Evolutionary conservation across 2,329 filamentous ascomycete species (phyloP).

Genomic region (Diplodia scrobiculata): DNA sequence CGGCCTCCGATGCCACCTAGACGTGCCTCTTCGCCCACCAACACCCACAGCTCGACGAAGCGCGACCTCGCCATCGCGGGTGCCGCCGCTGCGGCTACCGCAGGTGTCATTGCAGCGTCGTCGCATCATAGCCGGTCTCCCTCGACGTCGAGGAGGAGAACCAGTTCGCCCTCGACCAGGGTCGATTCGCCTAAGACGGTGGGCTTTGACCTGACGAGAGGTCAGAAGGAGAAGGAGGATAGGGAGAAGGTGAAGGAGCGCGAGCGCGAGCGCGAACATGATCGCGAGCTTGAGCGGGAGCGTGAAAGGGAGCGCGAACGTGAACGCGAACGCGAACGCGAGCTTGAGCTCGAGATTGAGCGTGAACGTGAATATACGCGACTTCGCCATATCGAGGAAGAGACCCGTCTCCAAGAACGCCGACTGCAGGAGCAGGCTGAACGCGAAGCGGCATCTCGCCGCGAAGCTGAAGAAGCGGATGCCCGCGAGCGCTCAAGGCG

Average conservation of each 20-base stretch:
- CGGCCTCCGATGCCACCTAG: conserved; percentile 38
- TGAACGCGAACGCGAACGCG: conserved; percentile 35
- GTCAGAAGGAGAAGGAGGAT: conserved; percentile 56
- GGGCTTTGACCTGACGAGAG: conserved; percentile 60
- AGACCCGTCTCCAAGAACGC: conserved; percentile 36
- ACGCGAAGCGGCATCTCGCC: conserved; percentile 33
- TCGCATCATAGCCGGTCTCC: conserved; percentile 6
- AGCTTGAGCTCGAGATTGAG: conserved; percentile 32
- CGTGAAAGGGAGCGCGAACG: conserved; percentile 32
- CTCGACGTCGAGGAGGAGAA: conserved; percentile 11
- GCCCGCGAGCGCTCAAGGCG: conserved; percentile 32
- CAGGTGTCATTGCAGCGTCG: conserved; percentile 37
- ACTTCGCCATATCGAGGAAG: conserved; percentile 24
- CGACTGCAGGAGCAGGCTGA: conserved; percentile 31
- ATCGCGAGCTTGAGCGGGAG: conserved; percentile 29
- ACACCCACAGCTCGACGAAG: conserved; percentile 39
- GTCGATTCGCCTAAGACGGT: conserved; percentile 50
- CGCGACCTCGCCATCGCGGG: conserved; percentile 51
- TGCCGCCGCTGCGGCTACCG: conserved; percentile 48
- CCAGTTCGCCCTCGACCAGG: conserved; percentile 30
- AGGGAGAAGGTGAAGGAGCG: conserved; percentile 43
- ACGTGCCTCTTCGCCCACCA: conserved; percentile 52
- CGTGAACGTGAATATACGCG: conserved; percentile 15
- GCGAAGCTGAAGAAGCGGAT: conserved; percentile 33
- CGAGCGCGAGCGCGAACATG: conserved; percentile 31